phyloP scores from a whole-genome alignment of 805 yeast species.

The Wickerhamiella alocasiicola region DNA sequence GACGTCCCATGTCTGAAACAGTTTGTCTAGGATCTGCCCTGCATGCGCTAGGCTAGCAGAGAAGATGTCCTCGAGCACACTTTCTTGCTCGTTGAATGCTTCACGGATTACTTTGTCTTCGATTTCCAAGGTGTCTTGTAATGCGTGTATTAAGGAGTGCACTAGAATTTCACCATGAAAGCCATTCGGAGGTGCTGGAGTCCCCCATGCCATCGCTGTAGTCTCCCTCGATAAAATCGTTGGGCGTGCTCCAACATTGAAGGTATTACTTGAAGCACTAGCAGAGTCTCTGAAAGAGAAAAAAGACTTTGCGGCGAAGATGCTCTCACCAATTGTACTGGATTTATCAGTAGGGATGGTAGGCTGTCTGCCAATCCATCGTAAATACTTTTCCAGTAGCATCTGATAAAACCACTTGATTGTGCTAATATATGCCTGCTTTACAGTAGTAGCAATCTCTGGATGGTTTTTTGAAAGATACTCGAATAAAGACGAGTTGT shows the following conservation, averaged over 20 bases:
- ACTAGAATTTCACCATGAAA: slow-evolving; percentile 17
- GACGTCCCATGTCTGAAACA: slow-evolving; percentile 42
- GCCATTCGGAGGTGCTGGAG: slow-evolving; percentile 14
- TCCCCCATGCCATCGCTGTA: slow-evolving; percentile 12
- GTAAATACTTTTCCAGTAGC: slow-evolving; percentile 41
- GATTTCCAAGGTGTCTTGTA: slow-evolving; percentile 15
- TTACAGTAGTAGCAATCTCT: slow-evolving; percentile 56
- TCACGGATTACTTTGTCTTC: slow-evolving; percentile 13
- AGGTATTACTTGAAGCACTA: slow-evolving; percentile 12
- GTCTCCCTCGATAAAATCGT: slow-evolving; percentile 14
- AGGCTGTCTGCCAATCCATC: slow-evolving; percentile 20
- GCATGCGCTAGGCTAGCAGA: slow-evolving; percentile 42
- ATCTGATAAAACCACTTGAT: slow-evolving; percentile 88
- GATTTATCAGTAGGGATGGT: slow-evolving; percentile 7
- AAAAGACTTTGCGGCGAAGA: slow-evolving; percentile 8
- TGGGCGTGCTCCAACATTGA: slow-evolving; percentile 20
- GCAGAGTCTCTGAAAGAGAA: slow-evolving; percentile 8
- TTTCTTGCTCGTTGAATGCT: slow-evolving; percentile 17
- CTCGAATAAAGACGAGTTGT: slow-evolving; percentile 46
- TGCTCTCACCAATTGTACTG: slow-evolving; percentile 8
- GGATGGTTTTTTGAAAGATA: slow-evolving; percentile 46
- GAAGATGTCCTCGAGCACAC: slow-evolving; percentile 36
- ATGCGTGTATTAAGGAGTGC: slow-evolving; percentile 14
- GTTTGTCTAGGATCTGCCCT: slow-evolving; percentile 33
- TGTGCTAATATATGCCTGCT: slow-evolving; percentile 71